These are phyloP conservation scores for Aspergillus ostianus DNA, from an alignment of 495 filamentous ascomycete genomes.

Conservation along the genomic window DNA sequence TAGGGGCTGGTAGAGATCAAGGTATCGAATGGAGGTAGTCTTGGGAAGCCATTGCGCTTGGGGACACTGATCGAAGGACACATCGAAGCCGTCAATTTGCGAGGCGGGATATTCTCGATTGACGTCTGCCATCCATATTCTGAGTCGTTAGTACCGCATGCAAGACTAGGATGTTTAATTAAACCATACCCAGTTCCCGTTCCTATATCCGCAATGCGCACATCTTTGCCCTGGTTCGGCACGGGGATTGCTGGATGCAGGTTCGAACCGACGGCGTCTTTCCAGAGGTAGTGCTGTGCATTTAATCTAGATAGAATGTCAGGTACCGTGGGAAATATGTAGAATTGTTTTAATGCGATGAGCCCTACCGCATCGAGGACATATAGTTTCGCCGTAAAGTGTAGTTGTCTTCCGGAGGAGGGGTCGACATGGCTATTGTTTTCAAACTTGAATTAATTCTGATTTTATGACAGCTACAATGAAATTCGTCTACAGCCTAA, in stretches of 20 bases:
- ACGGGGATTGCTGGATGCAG: background rate
- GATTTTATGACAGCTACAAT: too few relatives aligned
- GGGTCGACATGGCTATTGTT: background rate
- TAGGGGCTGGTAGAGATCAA: background rate
- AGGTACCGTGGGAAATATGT: background rate
- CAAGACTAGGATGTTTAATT: background rate
- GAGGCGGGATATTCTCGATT: background rate
- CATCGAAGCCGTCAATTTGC: background rate
- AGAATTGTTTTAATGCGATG: background rate
- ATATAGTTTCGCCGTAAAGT: background rate
- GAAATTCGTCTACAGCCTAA: too few relatives aligned
- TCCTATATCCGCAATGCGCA: background rate
- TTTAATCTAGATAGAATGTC: background rate
- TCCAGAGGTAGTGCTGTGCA: background rate
- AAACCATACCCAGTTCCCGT: background rate
- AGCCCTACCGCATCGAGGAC: background rate
- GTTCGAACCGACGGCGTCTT: background rate
- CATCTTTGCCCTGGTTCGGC: background rate
- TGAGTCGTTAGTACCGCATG: background rate
- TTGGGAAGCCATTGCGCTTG: background rate
- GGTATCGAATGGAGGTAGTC: background rate
- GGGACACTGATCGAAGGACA: background rate
- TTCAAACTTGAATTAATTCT: too few relatives aligned
- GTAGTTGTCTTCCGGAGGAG: background rate
- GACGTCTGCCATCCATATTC: background rate